Evolutionary conservation across 2,329 filamentous ascomycete species (phyloP).

Genomic region (Aulographum hederae): DNA sequence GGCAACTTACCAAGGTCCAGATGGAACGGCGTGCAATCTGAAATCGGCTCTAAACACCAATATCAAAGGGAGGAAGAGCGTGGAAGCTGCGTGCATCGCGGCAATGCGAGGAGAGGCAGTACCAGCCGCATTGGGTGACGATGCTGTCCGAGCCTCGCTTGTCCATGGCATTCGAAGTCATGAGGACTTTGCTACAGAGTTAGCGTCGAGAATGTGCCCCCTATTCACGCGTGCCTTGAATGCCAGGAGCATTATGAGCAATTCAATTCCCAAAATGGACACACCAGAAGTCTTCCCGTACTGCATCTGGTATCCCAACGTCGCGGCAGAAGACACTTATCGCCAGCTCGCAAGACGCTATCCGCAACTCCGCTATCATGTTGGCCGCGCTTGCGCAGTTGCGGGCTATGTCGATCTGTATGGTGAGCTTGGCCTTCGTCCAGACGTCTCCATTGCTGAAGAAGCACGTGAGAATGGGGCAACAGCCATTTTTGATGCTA

Average conservation of each 20-base stretch:
- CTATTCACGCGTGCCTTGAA: conserved; percentile 11
- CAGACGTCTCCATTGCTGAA: conserved; percentile 22
- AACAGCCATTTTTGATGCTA: conserved; percentile 12
- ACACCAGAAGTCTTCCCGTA: conserved; percentile 15
- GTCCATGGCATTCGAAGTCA: conserved; percentile 8
- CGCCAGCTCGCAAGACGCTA: conserved; percentile 14
- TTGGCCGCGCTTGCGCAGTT: conserved; percentile 22
- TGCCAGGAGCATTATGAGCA: conserved; percentile 20
- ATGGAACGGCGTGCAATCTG: background rate
- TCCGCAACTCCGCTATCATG: conserved; percentile 16
- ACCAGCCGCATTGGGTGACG: conserved; percentile 1
- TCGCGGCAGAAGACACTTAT: conserved; percentile 19
- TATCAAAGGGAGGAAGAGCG: background rate
- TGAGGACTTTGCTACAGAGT: conserved; percentile 6
- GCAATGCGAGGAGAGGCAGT: conserved; percentile 1
- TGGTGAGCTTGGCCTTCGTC: conserved; percentile 18
- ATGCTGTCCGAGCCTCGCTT: conserved; percentile 1
- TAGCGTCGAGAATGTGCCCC: conserved; percentile 4
- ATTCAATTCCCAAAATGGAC: conserved; percentile 13
- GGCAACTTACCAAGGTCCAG: background rate
- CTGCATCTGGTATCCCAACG: conserved; percentile 24
- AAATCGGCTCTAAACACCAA: background rate
- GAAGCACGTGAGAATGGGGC: conserved; percentile 16
- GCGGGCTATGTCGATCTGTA: conserved; percentile 20
- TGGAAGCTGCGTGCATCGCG: conserved; percentile 1